Evolutionary conservation across 1,284 basidiomycete species (phyloP).

Genomic region (Tilletia caries): DNA sequence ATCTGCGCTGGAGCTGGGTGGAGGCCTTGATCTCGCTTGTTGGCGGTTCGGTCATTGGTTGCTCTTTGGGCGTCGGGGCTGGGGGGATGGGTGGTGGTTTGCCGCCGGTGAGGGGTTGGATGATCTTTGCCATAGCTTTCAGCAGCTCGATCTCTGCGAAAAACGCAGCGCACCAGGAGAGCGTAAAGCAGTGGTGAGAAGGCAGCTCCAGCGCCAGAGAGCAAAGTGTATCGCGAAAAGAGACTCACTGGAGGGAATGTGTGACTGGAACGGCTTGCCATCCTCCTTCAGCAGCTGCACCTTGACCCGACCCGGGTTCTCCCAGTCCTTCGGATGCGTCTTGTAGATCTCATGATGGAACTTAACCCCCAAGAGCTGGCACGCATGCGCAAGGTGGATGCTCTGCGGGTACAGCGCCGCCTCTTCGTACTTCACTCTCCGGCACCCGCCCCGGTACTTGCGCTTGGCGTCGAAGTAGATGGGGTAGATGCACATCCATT

Average conservation of each 20-base stretch:
- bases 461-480: slow-evolving; percentile 95
- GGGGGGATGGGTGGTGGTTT: slow-evolving; percentile 34
- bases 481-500: slow-evolving; percentile 92
- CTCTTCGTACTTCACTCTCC: slow-evolving; percentile 74
- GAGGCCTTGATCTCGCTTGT: not conserved
- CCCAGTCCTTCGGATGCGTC: slow-evolving; percentile 90
- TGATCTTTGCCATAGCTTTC: slow-evolving; percentile 32
- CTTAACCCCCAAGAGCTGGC: slow-evolving; percentile 69
- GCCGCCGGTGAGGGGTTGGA: slow-evolving; percentile 42
- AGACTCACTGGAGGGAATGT: slow-evolving; percentile 60
- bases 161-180: not conserved
- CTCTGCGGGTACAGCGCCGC: slow-evolving; percentile 91
- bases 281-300: slow-evolving; percentile 80
- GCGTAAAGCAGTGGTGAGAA: not conserved
- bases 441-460: slow-evolving; percentile 73
- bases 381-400: slow-evolving; percentile 83
- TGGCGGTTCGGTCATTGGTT: not conserved
- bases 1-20: not conserved
- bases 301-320: slow-evolving; percentile 74
- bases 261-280: slow-evolving; percentile 67
- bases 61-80: not conserved
- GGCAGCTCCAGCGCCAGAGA: not conserved
- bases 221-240: not conserved
- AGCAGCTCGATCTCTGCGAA: slow-evolving; percentile 70
- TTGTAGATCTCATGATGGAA: slow-evolving; percentile 79